Evolutionary conservation across 441 rosid species (phyloP).

Genomic region (Euphorbia schlechtendalii): DNA sequence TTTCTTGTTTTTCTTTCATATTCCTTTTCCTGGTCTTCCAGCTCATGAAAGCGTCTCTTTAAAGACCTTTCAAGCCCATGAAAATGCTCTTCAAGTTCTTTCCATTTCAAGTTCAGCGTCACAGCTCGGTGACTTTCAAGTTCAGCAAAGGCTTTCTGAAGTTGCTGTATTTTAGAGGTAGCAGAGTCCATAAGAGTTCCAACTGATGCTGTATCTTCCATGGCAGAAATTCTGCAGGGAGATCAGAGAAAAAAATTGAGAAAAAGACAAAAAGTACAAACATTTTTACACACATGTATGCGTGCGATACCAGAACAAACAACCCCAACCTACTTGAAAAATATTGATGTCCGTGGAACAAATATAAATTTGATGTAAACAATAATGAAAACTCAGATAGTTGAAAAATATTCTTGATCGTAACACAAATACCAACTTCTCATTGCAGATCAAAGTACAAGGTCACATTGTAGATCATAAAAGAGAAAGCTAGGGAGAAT

Average conservation of each 20-base stretch:
- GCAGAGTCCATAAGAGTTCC: conserved; percentile 80
- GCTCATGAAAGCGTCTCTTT: conserved; percentile 93
- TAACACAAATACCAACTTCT: too few species aligned
- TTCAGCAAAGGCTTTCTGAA: conserved; percentile 98
- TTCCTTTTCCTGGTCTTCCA: conserved; percentile 89
- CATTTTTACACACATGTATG: too few species aligned
- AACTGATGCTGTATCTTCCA: conserved; percentile 73
- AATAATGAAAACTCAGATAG: background rate
- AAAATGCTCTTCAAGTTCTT: conserved; percentile 93
- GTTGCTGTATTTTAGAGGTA: conserved; percentile 85
- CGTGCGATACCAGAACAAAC: too few species aligned
- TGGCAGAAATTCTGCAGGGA: conserved; percentile 31
- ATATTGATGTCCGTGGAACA: background rate
- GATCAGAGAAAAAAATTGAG: background rate
- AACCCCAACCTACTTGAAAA: too few species aligned
- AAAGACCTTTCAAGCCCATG: conserved; percentile 95
- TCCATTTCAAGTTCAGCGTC: conserved; percentile 88
- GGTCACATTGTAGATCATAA: background rate
- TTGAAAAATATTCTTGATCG: background rate
- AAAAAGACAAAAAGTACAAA: background rate
- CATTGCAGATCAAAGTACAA: background rate
- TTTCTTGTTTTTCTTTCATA: conserved; percentile 62
- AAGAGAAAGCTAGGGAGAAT: background rate
- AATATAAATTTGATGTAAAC: background rate
- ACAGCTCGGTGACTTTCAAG: conserved; percentile 88